phyloP scores from a whole-genome alignment of 768 basidiomycete genomes.

The Lenzites betulinus region DNA sequence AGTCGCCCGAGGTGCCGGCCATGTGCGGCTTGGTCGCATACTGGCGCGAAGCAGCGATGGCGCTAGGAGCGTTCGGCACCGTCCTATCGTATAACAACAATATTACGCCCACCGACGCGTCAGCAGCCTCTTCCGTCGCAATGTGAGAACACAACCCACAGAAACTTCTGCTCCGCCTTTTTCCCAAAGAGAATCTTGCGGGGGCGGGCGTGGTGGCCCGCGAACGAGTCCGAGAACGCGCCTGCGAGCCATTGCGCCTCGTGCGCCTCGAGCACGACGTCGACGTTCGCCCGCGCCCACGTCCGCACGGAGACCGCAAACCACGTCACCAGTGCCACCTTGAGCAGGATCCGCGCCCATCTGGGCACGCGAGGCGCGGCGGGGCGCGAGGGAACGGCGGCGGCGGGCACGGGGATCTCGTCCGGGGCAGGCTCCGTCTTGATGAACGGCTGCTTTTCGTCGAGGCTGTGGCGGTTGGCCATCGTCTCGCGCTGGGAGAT shows the following conservation, averaged over 20 bases:
- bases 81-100: too few relatives aligned
- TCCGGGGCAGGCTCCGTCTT: constrained; percentile 1
- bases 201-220: not conserved
- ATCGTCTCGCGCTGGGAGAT: not conserved
- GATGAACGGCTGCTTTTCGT: constrained; percentile 10
- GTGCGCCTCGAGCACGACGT: constrained; percentile 12
- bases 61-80: constrained; percentile 52
- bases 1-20: constrained; percentile 59
- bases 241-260: constrained; percentile 20
- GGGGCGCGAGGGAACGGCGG: constrained; percentile 7
- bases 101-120: constrained; percentile 33
- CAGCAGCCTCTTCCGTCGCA: not conserved
- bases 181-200: constrained; percentile 35
- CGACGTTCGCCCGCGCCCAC: not conserved
- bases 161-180: constrained; percentile 46
- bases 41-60: constrained; percentile 50
- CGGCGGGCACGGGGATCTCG: constrained; percentile 18
- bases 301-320: not conserved
- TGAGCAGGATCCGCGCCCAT: not conserved
- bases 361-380: constrained; percentile 3
- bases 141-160: constrained; percentile 35
- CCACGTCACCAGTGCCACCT: constrained; percentile 3
- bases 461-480: constrained; percentile 3
- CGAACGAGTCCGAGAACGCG: constrained; percentile 21
- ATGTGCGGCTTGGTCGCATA: constrained; percentile 60